Conservation (phyloP, 371 early-diverging fungal genomes). For the Apophysomyces ossiformis region DNA sequence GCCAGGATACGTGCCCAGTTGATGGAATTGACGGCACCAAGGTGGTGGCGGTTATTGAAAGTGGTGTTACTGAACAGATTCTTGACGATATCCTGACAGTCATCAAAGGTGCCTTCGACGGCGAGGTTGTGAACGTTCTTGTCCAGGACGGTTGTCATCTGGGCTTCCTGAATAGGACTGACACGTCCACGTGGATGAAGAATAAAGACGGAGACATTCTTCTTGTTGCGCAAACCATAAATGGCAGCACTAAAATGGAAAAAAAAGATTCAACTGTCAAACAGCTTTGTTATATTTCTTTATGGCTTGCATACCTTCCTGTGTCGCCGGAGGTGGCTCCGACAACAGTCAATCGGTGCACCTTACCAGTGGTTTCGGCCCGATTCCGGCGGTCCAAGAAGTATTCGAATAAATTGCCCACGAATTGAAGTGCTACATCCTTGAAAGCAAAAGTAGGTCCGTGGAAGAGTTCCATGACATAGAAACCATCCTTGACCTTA, state of each 20-base stretch:
- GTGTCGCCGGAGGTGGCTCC: constrained; percentile 99
- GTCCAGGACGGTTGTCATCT: constrained; percentile 96
- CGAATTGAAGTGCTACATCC: constrained; percentile 96
- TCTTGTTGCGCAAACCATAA: constrained; percentile 94
- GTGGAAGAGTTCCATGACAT: constrained; percentile 93
- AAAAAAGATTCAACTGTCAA: no score
- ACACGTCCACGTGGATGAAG: constrained; percentile 92
- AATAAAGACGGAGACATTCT: constrained; percentile 91
- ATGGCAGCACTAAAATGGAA: constrained; percentile 85
- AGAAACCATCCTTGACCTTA: constrained; percentile 68
- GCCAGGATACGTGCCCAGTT: constrained; percentile 98
- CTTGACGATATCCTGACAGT: constrained; percentile 96
- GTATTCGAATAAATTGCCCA: constrained; percentile 97
- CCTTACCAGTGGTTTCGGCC: constrained; percentile 45
- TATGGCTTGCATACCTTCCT: constrained; percentile 64
- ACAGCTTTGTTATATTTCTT: constrained; percentile 2
- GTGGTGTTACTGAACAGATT: constrained; percentile 79
- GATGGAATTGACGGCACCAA: constrained; percentile 98
- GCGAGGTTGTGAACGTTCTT: constrained; percentile 92
- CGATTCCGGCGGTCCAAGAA: constrained; percentile 85
- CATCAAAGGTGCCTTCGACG: constrained; percentile 94
- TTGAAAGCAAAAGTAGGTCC: constrained; percentile 98
- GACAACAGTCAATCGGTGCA: constrained; percentile 85
- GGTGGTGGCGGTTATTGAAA: constrained; percentile 76
- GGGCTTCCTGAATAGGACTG: constrained; percentile 93